These are phyloP conservation scores for Clarireedia homoeocarpa DNA, from an alignment of 2,329 filamentous ascomycete genomes.

Conservation along the genomic window DNA sequence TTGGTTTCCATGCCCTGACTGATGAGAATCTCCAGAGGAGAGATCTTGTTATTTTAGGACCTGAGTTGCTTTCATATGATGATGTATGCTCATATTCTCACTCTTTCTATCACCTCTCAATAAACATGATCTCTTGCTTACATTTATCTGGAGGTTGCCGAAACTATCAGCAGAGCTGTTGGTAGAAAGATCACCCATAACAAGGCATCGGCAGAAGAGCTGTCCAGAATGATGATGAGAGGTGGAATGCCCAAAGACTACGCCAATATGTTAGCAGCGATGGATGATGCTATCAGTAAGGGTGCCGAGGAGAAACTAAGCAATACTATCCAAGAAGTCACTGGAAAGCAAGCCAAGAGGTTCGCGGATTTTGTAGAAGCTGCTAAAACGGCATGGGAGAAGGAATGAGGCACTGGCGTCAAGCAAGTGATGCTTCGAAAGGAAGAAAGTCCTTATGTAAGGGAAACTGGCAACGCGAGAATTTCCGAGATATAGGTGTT, in stretches of 20 bases:
- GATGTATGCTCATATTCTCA: conserved; percentile 16
- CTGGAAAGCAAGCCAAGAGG: conserved; percentile 6
- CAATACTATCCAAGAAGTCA: conserved; percentile 13
- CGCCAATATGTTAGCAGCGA: conserved; percentile 10
- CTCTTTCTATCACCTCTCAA: not conserved
- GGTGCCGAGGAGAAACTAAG: conserved; percentile 12
- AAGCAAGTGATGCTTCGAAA: too few relatives aligned
- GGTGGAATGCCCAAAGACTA: conserved; percentile 8
- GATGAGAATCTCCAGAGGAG: conserved; percentile 31
- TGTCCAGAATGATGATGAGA: not conserved
- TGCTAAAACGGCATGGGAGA: conserved; percentile 10
- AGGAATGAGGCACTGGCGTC: not conserved
- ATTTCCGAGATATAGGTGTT: too few relatives aligned
- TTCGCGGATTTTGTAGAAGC: conserved; percentile 13
- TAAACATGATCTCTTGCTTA: not conserved
- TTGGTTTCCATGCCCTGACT: conserved; percentile 34
- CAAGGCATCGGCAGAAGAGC: conserved; percentile 12
- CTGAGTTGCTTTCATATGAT: conserved; percentile 29
- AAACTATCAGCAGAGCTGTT: conserved; percentile 12
- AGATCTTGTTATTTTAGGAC: conserved; percentile 30
- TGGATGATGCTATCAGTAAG: conserved; percentile 7
- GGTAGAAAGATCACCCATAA: conserved; percentile 15
- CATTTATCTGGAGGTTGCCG: conserved; percentile 8
- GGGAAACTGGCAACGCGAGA: too few relatives aligned
- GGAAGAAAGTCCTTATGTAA: too few relatives aligned